Evolutionary conservation across 805 yeast species (phyloP).

Genomic region (Sungouiozyma intestinalis): DNA sequence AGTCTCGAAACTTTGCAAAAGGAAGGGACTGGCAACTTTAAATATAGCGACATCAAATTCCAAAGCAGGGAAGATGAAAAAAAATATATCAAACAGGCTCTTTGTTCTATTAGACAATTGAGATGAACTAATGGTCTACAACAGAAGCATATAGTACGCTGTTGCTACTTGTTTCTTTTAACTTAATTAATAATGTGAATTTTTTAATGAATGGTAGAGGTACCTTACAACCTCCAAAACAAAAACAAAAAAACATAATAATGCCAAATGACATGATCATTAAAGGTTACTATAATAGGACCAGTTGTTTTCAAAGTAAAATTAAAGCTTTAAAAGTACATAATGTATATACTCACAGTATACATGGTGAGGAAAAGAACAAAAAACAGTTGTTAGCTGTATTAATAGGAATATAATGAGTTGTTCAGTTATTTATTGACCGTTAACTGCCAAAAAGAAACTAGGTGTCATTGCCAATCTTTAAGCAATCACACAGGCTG

Average conservation of each 20-base stretch:
- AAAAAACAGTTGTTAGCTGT: not conserved
- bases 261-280: no score
- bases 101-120: not conserved
- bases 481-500: conserved; percentile 20
- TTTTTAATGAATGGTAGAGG: no score
- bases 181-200: no score
- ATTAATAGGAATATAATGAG: not conserved
- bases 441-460: no score
- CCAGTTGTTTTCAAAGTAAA: not conserved
- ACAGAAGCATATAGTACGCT: not conserved
- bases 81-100: not conserved
- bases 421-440: not conserved
- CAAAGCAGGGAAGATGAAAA: not conserved
- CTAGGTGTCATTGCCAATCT: no score
- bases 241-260: no score
- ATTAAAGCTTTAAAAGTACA: not conserved
- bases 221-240: no score
- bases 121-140: not conserved
- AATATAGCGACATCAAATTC: not conserved
- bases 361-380: not conserved
- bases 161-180: not conserved
- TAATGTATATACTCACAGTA: not conserved
- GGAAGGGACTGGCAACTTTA: not conserved
- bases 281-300: not conserved
- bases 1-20: no score